phyloP scores from a whole-genome alignment of 2,329 filamentous ascomycete species.

The Alternaria brassicae region DNA sequence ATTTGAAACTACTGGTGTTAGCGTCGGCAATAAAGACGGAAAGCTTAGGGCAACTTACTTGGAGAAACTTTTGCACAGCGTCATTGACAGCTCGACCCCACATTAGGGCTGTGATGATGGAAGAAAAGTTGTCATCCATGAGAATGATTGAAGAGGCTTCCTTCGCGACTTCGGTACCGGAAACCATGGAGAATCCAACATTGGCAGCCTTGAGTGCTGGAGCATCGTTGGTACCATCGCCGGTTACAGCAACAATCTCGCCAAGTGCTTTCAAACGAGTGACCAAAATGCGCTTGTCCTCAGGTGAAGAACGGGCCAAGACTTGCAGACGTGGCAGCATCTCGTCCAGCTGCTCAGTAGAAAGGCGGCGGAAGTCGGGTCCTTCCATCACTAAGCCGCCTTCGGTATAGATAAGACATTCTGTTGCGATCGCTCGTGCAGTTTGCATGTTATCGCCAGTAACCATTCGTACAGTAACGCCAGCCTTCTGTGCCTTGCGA shows the following conservation, averaged over 20 bases:
- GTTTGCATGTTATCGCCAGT: conserved; percentile 97
- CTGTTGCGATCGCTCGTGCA: conserved; percentile 92
- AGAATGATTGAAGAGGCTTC: conserved; percentile 96
- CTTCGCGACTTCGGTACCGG: conserved; percentile 94
- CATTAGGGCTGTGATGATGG: conserved; percentile 91
- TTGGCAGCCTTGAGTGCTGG: conserved; percentile 97
- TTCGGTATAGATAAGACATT: conserved; percentile 87
- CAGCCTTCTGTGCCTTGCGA: conserved; percentile 83
- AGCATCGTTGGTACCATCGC: conserved; percentile 96
- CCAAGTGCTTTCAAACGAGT: conserved; percentile 88
- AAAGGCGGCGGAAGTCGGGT: conserved; percentile 86
- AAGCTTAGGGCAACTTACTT: conserved; percentile 46
- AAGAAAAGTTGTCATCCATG: conserved; percentile 96
- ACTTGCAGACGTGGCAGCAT: conserved; percentile 83
- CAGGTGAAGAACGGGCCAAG: conserved; percentile 94
- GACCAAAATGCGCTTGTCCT: conserved; percentile 93
- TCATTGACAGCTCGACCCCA: conserved; percentile 97
- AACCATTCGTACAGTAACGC: conserved; percentile 94
- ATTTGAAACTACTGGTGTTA: conserved; percentile 72
- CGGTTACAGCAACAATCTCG: conserved; percentile 97
- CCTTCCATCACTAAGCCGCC: conserved; percentile 83
- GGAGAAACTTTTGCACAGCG: conserved; percentile 98
- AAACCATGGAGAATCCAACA: conserved; percentile 95
- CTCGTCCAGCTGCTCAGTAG: conserved; percentile 75
- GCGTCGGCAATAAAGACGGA: background rate